Evolutionary conservation across 2,329 filamentous ascomycete species (phyloP), one percentile per base, ranked within the genome.

Genomic region (Aspergillus texensis): DNA sequence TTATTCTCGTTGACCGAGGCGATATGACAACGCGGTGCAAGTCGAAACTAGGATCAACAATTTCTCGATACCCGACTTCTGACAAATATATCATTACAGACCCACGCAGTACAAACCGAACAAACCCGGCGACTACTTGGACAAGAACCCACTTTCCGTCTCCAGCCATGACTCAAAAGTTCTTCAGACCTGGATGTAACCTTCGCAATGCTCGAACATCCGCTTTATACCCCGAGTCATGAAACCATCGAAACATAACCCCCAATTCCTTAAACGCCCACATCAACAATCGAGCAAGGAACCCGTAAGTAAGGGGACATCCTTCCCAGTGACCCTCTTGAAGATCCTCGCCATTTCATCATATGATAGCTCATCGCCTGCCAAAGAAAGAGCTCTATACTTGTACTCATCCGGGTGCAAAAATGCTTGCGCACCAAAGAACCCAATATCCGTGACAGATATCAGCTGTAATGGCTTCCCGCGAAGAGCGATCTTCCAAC

Each of bases 161-260:
- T 75, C 74, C 65, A 86, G 63, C 81, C 83, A 86, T 8, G 72
- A 75, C 65, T 78, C 79, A 62, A 85, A 85, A 83, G 58, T 81
- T 75, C 70, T 80, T 79, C 71, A 86, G 67, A 26, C 75, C 75
- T 2, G 80, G 79, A 71, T 86, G 76, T 64, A 78, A 72, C 63
- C 74, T 74, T 72, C 72, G 80, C 67, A 83, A 62, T 58, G 71
- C 75, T 26, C 64, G 41, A 58, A 86, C 77, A 70, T 86, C 80
- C 6, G 78, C 82, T 9, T 74, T 75, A 68, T 81, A 86, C 0
- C 83, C 83, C 26, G 79, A 77, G 9, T 78, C 75, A 54, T 74
- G 73, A 62, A 86, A 86, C 83, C 84, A 86, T n/a, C 75, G 73
- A 53, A 83, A 80, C 82, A 85, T 85, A 11, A 74, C 50, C 9